These are phyloP conservation scores for Penicillium sp. DNA, from an alignment of 2,329 filamentous ascomycete genomes.

Conservation along the genomic window DNA sequence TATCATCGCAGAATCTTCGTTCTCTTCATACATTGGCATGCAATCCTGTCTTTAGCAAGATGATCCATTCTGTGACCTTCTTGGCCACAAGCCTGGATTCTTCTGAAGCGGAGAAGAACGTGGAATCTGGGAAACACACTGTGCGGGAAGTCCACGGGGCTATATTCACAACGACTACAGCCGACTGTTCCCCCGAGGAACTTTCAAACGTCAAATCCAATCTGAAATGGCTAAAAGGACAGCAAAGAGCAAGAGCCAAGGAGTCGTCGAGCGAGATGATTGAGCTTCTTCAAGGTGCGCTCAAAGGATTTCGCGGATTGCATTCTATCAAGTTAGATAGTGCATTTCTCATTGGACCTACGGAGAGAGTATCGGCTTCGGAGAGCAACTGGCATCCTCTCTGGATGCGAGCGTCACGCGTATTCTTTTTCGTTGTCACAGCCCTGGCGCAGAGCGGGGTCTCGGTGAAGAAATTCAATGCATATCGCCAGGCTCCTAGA, in stretches of 20 bases:
- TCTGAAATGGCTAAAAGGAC: not conserved
- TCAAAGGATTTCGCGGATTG: not conserved
- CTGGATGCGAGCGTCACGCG: not conserved
- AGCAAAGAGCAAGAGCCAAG: not conserved
- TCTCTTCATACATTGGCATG: not conserved
- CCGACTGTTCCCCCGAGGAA: not conserved
- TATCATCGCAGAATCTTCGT: not conserved
- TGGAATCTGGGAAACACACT: not conserved
- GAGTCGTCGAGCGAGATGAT: not conserved
- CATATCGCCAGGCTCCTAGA: not conserved
- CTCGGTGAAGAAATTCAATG: not conserved
- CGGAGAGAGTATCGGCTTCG: not conserved
- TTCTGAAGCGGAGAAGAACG: not conserved
- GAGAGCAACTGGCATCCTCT: not conserved
- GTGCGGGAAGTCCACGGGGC: not conserved
- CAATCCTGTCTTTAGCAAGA: not conserved
- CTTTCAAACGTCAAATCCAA: not conserved
- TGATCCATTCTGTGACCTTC: not conserved
- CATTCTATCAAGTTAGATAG: not conserved
- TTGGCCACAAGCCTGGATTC: not conserved
- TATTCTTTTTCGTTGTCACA: not conserved
- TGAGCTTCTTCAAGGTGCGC: not conserved
- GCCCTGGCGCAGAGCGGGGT: not conserved
- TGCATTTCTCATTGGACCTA: not conserved
- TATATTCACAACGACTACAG: not conserved